Base-by-base conservation (phyloP, 176 grass and related monocot species). In the Rhynchospora tenuis region DNA sequence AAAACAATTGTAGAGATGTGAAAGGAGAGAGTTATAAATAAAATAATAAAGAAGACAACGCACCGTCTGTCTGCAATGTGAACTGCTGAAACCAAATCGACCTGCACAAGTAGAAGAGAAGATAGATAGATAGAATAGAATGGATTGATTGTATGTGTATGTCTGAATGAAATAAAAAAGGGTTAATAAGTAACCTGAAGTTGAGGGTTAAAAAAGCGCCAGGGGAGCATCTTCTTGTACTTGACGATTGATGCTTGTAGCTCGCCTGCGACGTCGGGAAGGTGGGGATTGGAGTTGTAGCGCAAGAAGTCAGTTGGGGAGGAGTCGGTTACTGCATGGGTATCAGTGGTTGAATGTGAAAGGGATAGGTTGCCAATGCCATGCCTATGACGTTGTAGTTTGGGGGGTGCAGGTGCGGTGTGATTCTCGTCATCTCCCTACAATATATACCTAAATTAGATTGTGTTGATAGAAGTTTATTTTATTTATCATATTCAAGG, bases 61-160 rank as follows among this genome's bases (percentile, higher is more conserved):
- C 68, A 98, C 91, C 86, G 78, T 84, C 85, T 95, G 78, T 98
- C 95, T 2, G 92, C 95, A 81, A 95, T 93, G 88, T 95, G 95
- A 19, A 98, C 90, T 11, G 90, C 91, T 17, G 93, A 95, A 11
- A 98, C 89, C 86, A 98, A 90, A 87, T 98, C 95, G 15, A 98
- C 93, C 90, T 97, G 88, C 73, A 86, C 19, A 58, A 5, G 73
- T n/a, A n/a, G n/a, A n/a, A n/a, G n/a, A n/a, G n/a, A n/a, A n/a
- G n/a, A n/a, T n/a, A n/a, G n/a, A n/a, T n/a, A n/a, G n/a, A n/a
- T n/a, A n/a, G 2, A 87, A 79, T 17, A 78, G 1, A 66, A 15
- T 64, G 28, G 12, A 59, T 68, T 64, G 26, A 7, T 55, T 8
- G 55, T 11, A 14, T 27, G 1, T 63, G 13, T n/a, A 62, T 11